Evolutionary conservation across 306 rosid species (phyloP), one percentile per base, ranked within the genome.

Genomic region (Quercus ilex): DNA sequence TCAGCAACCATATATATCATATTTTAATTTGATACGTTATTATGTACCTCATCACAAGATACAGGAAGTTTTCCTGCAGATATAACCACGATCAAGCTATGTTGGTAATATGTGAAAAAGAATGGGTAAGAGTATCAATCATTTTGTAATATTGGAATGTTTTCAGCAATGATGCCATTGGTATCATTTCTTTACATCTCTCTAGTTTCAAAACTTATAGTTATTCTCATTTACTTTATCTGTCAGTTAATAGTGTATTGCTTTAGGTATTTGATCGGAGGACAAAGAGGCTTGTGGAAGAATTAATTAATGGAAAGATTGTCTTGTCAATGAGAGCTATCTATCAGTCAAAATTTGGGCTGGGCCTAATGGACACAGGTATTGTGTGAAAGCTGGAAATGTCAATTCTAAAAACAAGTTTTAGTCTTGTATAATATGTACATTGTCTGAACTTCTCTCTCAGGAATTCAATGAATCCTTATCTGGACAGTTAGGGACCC

Each of bases 321-420:
- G 91, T 87, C 73, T 88, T 95, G 94, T 92, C 99, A 12, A 95
- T 92, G 99, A 91, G 98, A 88, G 99, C 99, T 71, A 90, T 95
- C 77, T 95, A 95, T 88, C 99, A 95, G 83, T 95, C 99, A 71
- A 90, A 95, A 91, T 65, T 92, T 21, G 98, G 99, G 78, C 93
- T 91, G 78, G 91, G 98, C 72, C 91, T 95, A 52, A 86, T 95
- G 93, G 94, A 91, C 78, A 83, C 83, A 88, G 99, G 99, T 94
- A 85, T 55, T 74, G 52, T 33, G 67, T 78, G 38, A 20, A 59
- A 46, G 33, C 78, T 81, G 33, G 57, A 60, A 23, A 70, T 64
- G 18, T 26, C 71, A 26, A 71, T 31, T 69, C 71, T 85, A 76
- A 59, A 73, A 56, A 55, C 55, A 76, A 80, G 69, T 51, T 41